Evolutionary conservation across 306 rosid species (phyloP).

Genomic region (Mimosa pudica): DNA sequence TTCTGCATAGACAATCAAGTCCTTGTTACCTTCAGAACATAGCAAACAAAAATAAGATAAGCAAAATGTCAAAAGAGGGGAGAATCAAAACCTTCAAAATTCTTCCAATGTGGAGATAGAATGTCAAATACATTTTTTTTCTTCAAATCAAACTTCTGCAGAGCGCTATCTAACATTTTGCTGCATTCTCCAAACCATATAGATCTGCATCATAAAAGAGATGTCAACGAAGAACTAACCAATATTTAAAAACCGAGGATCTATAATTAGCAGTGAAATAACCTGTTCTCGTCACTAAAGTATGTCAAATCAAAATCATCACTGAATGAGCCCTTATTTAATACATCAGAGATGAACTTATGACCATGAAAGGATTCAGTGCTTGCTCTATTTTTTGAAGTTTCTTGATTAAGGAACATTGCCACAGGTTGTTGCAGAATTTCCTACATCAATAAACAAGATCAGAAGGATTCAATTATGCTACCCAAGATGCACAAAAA

Average conservation of each 20-base stretch:
- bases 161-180: constrained; percentile 41
- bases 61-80: not conserved
- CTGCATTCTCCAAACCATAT: constrained; percentile 62
- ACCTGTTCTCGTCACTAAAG: constrained; percentile 64
- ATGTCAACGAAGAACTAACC: constrained; percentile 29
- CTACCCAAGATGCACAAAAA: not conserved
- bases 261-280: not conserved
- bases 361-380: constrained; percentile 50
- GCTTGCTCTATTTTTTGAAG: constrained; percentile 36
- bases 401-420: constrained; percentile 59
- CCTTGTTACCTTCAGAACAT: not conserved
- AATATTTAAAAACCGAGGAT: constrained; percentile 1
- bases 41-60: constrained; percentile 12
- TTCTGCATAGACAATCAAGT: constrained; percentile 39
- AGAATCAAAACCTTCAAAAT: constrained; percentile 41
- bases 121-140: constrained; percentile 34
- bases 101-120: constrained; percentile 28
- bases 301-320: constrained; percentile 45
- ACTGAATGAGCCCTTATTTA: constrained; percentile 33
- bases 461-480: constrained; percentile 15
- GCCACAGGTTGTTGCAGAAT: constrained; percentile 73
- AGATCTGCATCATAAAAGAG: constrained; percentile 52
- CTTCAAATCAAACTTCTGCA: constrained; percentile 46
- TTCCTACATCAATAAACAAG: constrained; percentile 56
- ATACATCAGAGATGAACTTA: constrained; percentile 37